A percentile compares a stretch with the other conserved stretches of the same genome.
Conservation (phyloP, 1,284 basidiomycete genomes). For the Abortiporus biennis region DNA sequence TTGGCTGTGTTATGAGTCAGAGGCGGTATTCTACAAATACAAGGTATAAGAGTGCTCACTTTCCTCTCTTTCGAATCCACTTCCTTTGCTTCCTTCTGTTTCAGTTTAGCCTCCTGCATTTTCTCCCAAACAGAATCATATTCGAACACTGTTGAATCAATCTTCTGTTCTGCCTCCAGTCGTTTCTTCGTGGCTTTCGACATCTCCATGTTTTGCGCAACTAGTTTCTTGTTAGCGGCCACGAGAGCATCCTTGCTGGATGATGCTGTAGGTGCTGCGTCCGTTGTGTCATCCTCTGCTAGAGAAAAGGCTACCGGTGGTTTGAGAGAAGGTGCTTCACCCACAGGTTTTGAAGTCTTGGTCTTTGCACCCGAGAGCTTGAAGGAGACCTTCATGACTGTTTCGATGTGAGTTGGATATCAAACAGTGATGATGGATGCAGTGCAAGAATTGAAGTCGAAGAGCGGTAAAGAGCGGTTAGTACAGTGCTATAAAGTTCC, state of each 20-base stretch:
- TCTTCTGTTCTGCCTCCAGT: slow-evolving; percentile 69
- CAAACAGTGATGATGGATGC: no score
- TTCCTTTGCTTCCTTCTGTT: slow-evolving; percentile 72
- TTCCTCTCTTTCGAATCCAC: slow-evolving; percentile 68
- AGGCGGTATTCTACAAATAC: no score
- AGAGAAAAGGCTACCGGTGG: slow-evolving; percentile 56
- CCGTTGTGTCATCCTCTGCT: slow-evolving; percentile 57
- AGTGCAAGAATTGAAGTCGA: no score
- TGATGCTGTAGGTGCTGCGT: slow-evolving; percentile 38
- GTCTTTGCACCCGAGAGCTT: slow-evolving; percentile 55
- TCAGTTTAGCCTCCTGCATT: slow-evolving; percentile 84
- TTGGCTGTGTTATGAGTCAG: slow-evolving; percentile 56
- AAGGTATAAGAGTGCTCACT: slow-evolving; percentile 36
- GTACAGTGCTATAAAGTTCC: no score
- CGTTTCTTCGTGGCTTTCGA: slow-evolving; percentile 59
- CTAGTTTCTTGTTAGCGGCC: slow-evolving; percentile 43
- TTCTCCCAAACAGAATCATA: slow-evolving; percentile 97
- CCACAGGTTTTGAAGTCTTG: slow-evolving; percentile 37
- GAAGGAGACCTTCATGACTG: slow-evolving; percentile 86
- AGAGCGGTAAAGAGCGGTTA: no score
- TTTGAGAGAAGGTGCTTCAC: slow-evolving; percentile 49
- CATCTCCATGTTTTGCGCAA: slow-evolving; percentile 51
- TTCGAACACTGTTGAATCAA: slow-evolving; percentile 86
- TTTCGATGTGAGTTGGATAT: no score
- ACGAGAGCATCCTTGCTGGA: slow-evolving; percentile 30